phyloP scores from a whole-genome alignment of 1,284 basidiomycete species.

The Leccinum glutinopallens region DNA sequence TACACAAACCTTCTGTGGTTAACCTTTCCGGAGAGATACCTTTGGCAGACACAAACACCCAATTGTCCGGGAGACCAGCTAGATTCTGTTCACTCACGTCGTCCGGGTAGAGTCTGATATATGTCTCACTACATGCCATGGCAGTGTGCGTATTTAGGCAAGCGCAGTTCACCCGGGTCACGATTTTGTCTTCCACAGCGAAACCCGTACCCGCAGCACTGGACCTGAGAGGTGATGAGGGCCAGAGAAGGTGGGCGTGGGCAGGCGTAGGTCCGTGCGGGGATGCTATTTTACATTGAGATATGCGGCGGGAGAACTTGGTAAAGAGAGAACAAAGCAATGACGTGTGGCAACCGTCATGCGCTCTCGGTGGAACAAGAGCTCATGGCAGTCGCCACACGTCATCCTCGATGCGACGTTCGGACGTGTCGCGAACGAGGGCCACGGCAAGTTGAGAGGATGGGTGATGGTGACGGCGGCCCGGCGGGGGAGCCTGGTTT shows the following conservation, averaged over 20 bases:
- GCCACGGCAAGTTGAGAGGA: not conserved
- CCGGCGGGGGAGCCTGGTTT: not conserved
- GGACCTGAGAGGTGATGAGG: too few relatives aligned
- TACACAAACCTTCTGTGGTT: not conserved
- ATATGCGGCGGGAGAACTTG: not conserved
- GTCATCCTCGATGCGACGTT: not conserved
- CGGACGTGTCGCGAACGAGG: not conserved
- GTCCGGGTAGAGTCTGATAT: not conserved
- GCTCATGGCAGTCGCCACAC: not conserved
- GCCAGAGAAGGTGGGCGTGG: too few relatives aligned
- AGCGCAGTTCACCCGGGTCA: too few relatives aligned
- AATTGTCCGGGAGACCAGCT: not conserved
- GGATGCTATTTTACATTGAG: not conserved
- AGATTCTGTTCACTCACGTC: not conserved
- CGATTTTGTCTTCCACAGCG: too few relatives aligned
- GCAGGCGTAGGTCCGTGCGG: too few relatives aligned
- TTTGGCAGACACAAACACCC: not conserved
- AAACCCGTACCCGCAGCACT: too few relatives aligned
- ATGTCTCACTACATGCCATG: too few relatives aligned
- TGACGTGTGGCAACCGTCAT: not conserved
- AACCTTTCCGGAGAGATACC: not conserved
- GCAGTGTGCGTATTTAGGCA: not conserved
- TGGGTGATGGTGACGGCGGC: too few relatives aligned
- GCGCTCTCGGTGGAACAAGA: not conserved
- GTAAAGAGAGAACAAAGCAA: not conserved